Evolutionary conservation across 768 basidiomycete species (phyloP).

Genomic region (Neoboletus magnificus): DNA sequence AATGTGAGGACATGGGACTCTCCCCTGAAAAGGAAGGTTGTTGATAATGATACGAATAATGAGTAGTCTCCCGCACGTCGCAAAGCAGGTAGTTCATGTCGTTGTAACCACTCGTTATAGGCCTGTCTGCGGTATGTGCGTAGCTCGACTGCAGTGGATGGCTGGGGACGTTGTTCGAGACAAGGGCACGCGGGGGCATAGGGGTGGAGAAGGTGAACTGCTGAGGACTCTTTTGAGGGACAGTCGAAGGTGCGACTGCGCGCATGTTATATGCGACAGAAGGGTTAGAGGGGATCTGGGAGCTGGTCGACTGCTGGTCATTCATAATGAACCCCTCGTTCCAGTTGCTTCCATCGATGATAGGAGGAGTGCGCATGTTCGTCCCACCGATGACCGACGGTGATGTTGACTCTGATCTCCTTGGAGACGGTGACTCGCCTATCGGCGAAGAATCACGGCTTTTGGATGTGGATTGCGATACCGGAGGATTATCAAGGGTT

Average conservation of each 20-base stretch:
- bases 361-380: slow-evolving; percentile 38
- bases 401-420: slow-evolving; percentile 35
- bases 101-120: slow-evolving; percentile 45
- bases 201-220: slow-evolving; percentile 42
- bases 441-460: slow-evolving; percentile 68
- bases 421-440: slow-evolving; percentile 45
- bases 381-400: slow-evolving; percentile 32
- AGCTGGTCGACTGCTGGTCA: slow-evolving; percentile 37
- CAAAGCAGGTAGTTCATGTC: slow-evolving; percentile 44
- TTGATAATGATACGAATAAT: slow-evolving; percentile 53
- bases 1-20: slow-evolving; percentile 40
- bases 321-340: slow-evolving; percentile 53
- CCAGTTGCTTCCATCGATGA: slow-evolving; percentile 53
- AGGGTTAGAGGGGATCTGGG: slow-evolving; percentile 39
- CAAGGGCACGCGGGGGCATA: slow-evolving; percentile 41
- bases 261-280: slow-evolving; percentile 45
- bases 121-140: slow-evolving; percentile 49
- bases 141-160: slow-evolving; percentile 38
- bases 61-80: slow-evolving; percentile 46
- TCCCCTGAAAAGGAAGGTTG: slow-evolving; percentile 47
- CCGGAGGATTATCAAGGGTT: slow-evolving; percentile 34
- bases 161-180: slow-evolving; percentile 42
- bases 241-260: slow-evolving; percentile 43
- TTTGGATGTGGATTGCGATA: slow-evolving; percentile 43
- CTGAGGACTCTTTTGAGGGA: slow-evolving; percentile 44